Base-by-base conservation (phyloP, 2,329 filamentous ascomycete species). In the Colletotrichum musae region DNA sequence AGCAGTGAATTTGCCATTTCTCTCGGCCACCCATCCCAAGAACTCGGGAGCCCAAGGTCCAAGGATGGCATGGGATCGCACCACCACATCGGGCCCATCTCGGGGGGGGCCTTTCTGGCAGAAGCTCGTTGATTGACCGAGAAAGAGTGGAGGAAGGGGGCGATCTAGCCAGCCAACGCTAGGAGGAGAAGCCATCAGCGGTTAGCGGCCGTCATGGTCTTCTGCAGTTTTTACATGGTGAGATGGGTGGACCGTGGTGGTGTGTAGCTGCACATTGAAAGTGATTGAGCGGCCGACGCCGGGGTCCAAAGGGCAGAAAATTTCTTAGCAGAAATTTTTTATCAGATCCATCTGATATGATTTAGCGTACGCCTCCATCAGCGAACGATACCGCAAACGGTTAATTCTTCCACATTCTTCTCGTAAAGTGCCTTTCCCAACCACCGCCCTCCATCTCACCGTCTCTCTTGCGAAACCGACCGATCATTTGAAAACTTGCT, bases 291-390 rank as follows among this genome's bases (percentile, higher is more conserved):
- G 32, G 32, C 32, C 32, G 32, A 36, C 32, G 39, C 18, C 48
- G 24, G 12, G 39, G n/a, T 56, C 51, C 2, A 16, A 6, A 10
- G 51, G n/a, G 32, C 21, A 51, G 18, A 59, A 32, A 12, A 12
- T 36, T 59, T 15, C 21, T 13, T 5, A 12, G 12, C 60, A 48
- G 54, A 64, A 32, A n/a, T 45, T 64, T 58, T 58, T 70, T 69
- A 70, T 70, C 67, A 70, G 67, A 70, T 70, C 67, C 67, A 70
- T 70, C 62, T 66, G 64, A 70, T 70, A 64, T 67, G 62, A 70
- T 56, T 45, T 67, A 61, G 67, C 51, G 67, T 24, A 13, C n/a
- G 51, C 56, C 50, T 24, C 48, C 36, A 45, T 39, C 32, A 45
- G 43, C 67, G 36, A 61, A 51, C 67, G 62, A 70, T 66, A 52